These are phyloP conservation scores for Neofusicoccum cordaticola DNA, from an alignment of 2,329 filamentous ascomycete species.

Conservation along the genomic window DNA sequence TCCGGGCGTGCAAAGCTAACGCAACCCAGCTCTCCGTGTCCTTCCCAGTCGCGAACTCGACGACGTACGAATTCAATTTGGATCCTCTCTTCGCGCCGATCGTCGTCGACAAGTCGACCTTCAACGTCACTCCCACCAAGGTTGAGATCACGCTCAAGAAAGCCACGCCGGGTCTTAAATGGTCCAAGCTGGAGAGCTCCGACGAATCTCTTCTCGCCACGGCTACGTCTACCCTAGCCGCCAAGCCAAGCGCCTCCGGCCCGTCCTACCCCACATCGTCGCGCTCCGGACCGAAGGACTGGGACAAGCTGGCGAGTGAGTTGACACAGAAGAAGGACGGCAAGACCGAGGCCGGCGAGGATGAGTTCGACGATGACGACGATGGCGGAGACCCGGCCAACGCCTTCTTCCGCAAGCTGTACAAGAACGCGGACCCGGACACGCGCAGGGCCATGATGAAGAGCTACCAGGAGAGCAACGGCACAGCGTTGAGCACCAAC, in stretches of 20 bases:
- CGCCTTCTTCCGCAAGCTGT: slow-evolving; percentile 86
- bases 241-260: slow-evolving; percentile 27
- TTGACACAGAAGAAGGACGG: slow-evolving; percentile 32
- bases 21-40: slow-evolving; percentile 50
- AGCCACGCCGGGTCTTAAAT: slow-evolving; percentile 62
- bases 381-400: slow-evolving; percentile 62
- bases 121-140: slow-evolving; percentile 70
- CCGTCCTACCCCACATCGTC: slow-evolving; percentile 85
- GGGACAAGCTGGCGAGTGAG: slow-evolving; percentile 71
- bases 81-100: slow-evolving; percentile 67
- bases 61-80: slow-evolving; percentile 61
- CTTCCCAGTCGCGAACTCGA: slow-evolving; percentile 55
- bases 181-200: slow-evolving; percentile 57
- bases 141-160: slow-evolving; percentile 76
- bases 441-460: slow-evolving; percentile 95
- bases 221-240: slow-evolving; percentile 20
- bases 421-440: slow-evolving; percentile 72
- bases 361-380: slow-evolving; percentile 23
- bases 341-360: slow-evolving; percentile 25
- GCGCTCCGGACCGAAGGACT: slow-evolving; percentile 78
- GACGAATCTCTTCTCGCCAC: slow-evolving; percentile 19
- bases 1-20: slow-evolving; percentile 11
- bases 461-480: slow-evolving; percentile 90
- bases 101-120: slow-evolving; percentile 58
- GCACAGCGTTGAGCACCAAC: slow-evolving; percentile 86